Conservation (phyloP, 345 rosid genomes). For the Bruguiera gymnorhiza region DNA sequence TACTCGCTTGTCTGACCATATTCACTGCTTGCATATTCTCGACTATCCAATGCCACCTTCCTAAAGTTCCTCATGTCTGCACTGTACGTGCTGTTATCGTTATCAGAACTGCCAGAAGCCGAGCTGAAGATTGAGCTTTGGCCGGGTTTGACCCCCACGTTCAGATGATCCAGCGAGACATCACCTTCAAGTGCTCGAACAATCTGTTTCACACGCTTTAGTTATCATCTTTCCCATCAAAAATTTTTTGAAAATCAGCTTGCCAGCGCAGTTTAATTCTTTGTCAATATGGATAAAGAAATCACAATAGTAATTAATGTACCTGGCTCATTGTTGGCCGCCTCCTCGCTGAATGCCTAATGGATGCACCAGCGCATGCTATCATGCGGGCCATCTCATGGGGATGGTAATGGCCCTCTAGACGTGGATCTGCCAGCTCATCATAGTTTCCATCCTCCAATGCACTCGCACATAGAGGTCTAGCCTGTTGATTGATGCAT, state of each 20-base stretch:
- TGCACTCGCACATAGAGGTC: slow-evolving; percentile 52
- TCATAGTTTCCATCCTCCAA: slow-evolving; percentile 49
- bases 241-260: too few relatives aligned
- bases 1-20: slow-evolving; percentile 68
- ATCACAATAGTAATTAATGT: not conserved
- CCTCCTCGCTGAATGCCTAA: slow-evolving; percentile 67
- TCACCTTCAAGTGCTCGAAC: slow-evolving; percentile 72
- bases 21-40: slow-evolving; percentile 51
- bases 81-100: slow-evolving; percentile 31
- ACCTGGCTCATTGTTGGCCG: slow-evolving; percentile 94
- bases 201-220: slow-evolving; percentile 38
- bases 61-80: slow-evolving; percentile 51
- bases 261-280: too few relatives aligned
- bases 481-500: slow-evolving; percentile 49
- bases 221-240: too few relatives aligned
- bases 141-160: slow-evolving; percentile 40
- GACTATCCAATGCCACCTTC: slow-evolving; percentile 41
- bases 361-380: slow-evolving; percentile 69
- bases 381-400: slow-evolving; percentile 72
- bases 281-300: not conserved
- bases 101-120: slow-evolving; percentile 30
- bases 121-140: slow-evolving; percentile 32
- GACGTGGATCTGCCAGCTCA: slow-evolving; percentile 57
- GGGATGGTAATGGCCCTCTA: slow-evolving; percentile 46
- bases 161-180: slow-evolving; percentile 57